Percentiles rank a stretch among this genome's conserved stretches.
phyloP scores from a whole-genome alignment of 2,329 filamentous ascomycete genomes.

The Endocalyx cinctus region DNA sequence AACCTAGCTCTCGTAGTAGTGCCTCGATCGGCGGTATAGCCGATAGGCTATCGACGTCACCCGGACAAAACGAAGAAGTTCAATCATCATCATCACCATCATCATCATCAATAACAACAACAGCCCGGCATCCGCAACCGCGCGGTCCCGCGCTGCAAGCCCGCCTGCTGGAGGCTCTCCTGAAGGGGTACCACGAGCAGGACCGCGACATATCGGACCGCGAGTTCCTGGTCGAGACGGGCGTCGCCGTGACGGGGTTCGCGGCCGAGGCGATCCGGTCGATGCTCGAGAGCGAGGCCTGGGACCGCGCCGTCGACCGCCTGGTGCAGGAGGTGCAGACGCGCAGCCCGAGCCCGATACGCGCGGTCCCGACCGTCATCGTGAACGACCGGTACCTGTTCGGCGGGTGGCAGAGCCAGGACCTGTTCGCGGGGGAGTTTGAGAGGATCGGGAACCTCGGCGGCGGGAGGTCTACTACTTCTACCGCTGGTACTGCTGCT shows the following conservation, averaged over 20 bases:
- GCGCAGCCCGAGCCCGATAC: slow-evolving; percentile 37
- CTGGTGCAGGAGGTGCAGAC: slow-evolving; percentile 18
- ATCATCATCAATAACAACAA: slow-evolving; percentile 8
- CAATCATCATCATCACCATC: not conserved
- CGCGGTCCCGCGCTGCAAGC: slow-evolving; percentile 30
- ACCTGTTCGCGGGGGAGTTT: slow-evolving; percentile 64
- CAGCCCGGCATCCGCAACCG: slow-evolving; percentile 6
- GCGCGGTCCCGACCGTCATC: slow-evolving; percentile 69
- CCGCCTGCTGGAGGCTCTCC: slow-evolving; percentile 37
- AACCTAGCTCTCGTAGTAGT: too few relatives aligned
- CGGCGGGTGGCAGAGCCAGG: slow-evolving; percentile 65
- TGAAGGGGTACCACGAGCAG: slow-evolving; percentile 36
- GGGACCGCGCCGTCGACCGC: slow-evolving; percentile 26
- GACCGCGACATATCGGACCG: slow-evolving; percentile 38
- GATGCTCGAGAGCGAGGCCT: slow-evolving; percentile 29
- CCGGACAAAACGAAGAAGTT: too few relatives aligned
- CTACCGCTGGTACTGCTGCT: too few relatives aligned
- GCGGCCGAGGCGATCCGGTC: slow-evolving; percentile 17
- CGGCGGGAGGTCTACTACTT: too few relatives aligned
- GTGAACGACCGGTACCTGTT: slow-evolving; percentile 65
- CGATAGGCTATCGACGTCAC: too few relatives aligned
- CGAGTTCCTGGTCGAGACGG: slow-evolving; percentile 32
- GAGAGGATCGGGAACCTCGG: slow-evolving; percentile 47
- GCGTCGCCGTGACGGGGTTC: slow-evolving; percentile 6
- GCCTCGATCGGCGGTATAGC: too few relatives aligned